Conservation (phyloP, 2,329 filamentous ascomycete species). For the Colletotrichum sp. region DNA sequence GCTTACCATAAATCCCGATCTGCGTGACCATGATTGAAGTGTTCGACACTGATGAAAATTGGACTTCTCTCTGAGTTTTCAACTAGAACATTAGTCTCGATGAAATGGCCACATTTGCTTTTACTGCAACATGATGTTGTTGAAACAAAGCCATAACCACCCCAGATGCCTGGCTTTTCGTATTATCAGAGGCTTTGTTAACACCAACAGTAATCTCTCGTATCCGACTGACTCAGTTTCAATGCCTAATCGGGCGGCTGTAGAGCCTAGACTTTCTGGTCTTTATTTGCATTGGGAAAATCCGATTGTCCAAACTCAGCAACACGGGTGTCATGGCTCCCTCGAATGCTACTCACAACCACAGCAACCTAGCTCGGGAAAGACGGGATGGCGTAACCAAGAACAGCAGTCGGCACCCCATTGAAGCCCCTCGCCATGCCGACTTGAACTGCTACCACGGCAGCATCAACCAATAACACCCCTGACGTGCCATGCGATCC, state of each 20-base stretch:
- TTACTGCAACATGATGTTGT: not conserved
- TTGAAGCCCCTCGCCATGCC: not conserved
- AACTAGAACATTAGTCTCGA: accelerated
- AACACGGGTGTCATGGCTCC: not conserved
- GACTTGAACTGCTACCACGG: not conserved
- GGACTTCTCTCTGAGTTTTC: too few relatives aligned
- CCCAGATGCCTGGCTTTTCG: not conserved
- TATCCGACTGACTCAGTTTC: not conserved
- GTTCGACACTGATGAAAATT: too few relatives aligned
- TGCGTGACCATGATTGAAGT: not conserved
- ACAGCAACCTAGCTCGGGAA: not conserved
- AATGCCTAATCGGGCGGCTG: not conserved
- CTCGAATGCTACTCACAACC: not conserved
- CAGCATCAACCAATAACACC: not conserved
- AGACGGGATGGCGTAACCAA: not conserved
- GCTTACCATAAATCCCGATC: accelerated
- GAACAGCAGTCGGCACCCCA: not conserved
- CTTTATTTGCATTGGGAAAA: not conserved
- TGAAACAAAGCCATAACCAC: not conserved
- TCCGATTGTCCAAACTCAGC: not conserved
- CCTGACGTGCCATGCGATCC: not conserved
- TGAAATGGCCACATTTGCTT: accelerated
- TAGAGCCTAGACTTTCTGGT: not conserved
- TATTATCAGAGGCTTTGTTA: not conserved
- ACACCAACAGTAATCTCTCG: not conserved